Evolutionary conservation across 305 asterid species (phyloP), one percentile per base, ranked within the genome.

Genomic region (Nicotiana rustica): DNA sequence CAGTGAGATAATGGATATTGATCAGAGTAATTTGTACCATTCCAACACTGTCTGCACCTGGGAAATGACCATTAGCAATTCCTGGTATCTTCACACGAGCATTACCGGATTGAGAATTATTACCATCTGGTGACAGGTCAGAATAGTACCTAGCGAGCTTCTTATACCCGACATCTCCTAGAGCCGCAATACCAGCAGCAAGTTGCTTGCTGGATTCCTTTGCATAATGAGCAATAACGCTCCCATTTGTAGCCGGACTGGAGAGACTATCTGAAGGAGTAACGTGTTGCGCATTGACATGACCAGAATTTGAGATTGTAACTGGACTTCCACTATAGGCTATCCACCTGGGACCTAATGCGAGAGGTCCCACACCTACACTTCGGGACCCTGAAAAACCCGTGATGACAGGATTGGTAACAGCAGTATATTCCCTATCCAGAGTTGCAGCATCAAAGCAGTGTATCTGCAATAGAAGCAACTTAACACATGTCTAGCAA

Each of bases 331-430:
- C 98, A 83, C 97, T 94, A 82, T 92, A 94, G 73, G 99, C 99
- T 86, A 94, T 89, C 98, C 99, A 94, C 78, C 99, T 86, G 47
- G 97, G 94, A 66, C 99, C 99, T 67, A 95, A 88, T 55, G 97
- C 98, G 76, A 95, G 97, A 69, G 99, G 98, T 49, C 98, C 99
- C 71, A 91, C 81, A 25, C 98, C 99, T 52, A 86, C 84, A 77
- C 85, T 87, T 80, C 93, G 89, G 33, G 85, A 84, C 83, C 91
- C 95, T 82, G 85, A 80, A 77, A 85, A 86, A 77, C 93, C 92
- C 82, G 82, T 59, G 4, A 91, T 85, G 81, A 95, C 88, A 21
- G 97, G 96, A 87, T 95, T 93, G 55, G 96, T 95, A 84, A 91
- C 90, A 87, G 94, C 90, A 33, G 93, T 89, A 65, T 91, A 93